Evolutionary conservation across 2,329 filamentous ascomycete species (phyloP), one percentile per base, ranked within the genome.

Genomic region (Xylaria sp.): DNA sequence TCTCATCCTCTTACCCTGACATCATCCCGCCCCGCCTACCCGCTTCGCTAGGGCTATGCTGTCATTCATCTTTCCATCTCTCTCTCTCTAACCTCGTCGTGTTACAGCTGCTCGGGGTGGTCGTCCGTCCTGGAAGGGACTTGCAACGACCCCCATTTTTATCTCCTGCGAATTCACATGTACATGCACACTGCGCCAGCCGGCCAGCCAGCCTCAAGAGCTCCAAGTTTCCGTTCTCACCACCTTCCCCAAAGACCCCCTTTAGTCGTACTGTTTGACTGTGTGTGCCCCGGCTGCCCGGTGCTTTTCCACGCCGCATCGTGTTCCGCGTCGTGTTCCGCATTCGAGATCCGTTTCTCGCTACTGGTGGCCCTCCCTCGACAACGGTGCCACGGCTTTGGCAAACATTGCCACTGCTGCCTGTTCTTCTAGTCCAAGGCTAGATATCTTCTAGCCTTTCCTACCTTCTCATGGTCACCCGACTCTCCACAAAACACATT

Each of bases 21-120:
- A 66, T 66, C 64, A 66, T 64, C 53, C 42, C 38, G 45, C 63
- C 61, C 62, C 59, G 56, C 56, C 50, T 56, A 56, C 61, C 56
- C 51, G 48, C 44, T n/a, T n/a, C n/a, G n/a, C n/a, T n/a, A n/a
- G n/a, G n/a, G n/a, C n/a, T 48, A 57, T 53, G 55, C 48, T 59
- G 54, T 65, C 59, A 57, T 60, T 54, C 47, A 45, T 18, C 19
- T 16, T 39, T 21, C 38, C 26, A 39, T 21, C 40, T n/a, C 11
- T 18, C 19, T 46, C n/a, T 47, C 39, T 18, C 48, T 43, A 16
- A 34, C 37, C 54, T 21, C 44, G 26, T 48, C 48, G 45, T 37
- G 48, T 43, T 39, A 41, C 29, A 40, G 38, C 39, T 13, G 16
- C 9, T 34, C 29, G 29, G 11, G 16, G 16, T 34, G 3, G 29